A percentile compares a stretch with the other conserved stretches of the same genome.
These are phyloP conservation scores for Dactylellina parvicollis DNA, from an alignment of 2,329 filamentous ascomycete species.

Conservation along the genomic window DNA sequence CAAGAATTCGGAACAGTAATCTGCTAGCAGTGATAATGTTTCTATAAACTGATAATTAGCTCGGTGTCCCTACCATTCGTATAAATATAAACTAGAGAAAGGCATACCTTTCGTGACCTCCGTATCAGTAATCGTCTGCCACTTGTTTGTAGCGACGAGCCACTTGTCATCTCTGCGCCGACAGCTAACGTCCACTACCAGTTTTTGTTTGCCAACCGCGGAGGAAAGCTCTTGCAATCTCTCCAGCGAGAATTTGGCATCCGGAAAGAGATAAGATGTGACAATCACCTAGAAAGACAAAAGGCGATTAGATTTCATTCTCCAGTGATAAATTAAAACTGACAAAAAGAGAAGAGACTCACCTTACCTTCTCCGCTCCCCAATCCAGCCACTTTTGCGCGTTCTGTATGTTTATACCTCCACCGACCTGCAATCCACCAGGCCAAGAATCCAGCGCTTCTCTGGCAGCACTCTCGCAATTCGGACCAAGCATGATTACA, in stretches of 20 bases:
- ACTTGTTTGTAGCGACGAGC: slow-evolving; percentile 99
- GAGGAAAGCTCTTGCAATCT: slow-evolving; percentile 78
- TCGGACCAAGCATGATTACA: slow-evolving; percentile 94
- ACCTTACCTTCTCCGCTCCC: slow-evolving; percentile 84
- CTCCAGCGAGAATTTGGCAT: slow-evolving; percentile 79
- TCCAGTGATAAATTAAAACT: background rate
- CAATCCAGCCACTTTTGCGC: slow-evolving; percentile 80
- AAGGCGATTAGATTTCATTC: background rate
- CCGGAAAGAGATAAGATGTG: slow-evolving; percentile 92
- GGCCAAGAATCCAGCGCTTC: slow-evolving; percentile 84
- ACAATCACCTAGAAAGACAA: slow-evolving; percentile 79
- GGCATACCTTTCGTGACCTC: slow-evolving; percentile 82
- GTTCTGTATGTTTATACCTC: slow-evolving; percentile 89
- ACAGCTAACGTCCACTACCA: slow-evolving; percentile 96
- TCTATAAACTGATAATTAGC: slow-evolving; percentile 49
- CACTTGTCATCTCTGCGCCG: slow-evolving; percentile 78
- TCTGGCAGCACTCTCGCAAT: slow-evolving; percentile 80
- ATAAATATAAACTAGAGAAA: background rate
- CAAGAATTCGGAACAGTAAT: slow-evolving; percentile 91
- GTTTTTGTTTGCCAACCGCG: slow-evolving; percentile 76
- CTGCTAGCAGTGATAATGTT: slow-evolving; percentile 56
- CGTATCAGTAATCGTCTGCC: slow-evolving; percentile 98
- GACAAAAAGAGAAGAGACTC: slow-evolving; percentile 39
- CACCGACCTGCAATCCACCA: slow-evolving; percentile 83
- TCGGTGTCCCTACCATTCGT: too few species aligned